A percentile compares a stretch with the other conserved stretches of the same genome.
phyloP scores from a whole-genome alignment of 2,329 filamentous ascomycete genomes.

The Xylaria sp. region DNA sequence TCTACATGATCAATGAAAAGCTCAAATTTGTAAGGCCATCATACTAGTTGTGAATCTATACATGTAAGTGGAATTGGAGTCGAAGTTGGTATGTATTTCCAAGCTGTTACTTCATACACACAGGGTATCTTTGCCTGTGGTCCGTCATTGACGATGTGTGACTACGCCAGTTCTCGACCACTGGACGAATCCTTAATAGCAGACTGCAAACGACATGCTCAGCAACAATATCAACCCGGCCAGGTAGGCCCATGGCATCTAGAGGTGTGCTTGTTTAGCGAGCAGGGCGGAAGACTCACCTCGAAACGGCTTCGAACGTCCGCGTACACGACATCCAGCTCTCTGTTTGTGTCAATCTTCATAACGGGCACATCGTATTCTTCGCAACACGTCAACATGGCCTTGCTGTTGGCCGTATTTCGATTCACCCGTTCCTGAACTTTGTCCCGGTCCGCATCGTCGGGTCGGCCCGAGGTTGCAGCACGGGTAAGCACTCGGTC shows the following conservation, averaged over 20 bases:
- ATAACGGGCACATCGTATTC: conserved; percentile 8
- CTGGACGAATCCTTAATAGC: not conserved
- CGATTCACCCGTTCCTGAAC: conserved; percentile 16
- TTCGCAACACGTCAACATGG: not conserved
- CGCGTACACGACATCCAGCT: conserved; percentile 12
- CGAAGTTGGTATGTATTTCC: not conserved
- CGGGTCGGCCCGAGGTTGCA: conserved; percentile 15
- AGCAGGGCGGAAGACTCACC: conserved; percentile 6
- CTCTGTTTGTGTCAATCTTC: conserved; percentile 13
- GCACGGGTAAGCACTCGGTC: conserved; percentile 16
- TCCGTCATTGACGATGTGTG: no score
- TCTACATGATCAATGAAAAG: no score
- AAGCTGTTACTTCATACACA: not conserved
- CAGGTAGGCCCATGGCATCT: not conserved
- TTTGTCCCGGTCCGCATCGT: conserved; percentile 11
- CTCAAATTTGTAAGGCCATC: no score
- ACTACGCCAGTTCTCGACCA: not conserved
- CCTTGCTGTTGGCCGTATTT: not conserved
- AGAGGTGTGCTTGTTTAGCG: not conserved
- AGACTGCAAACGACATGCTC: not conserved
- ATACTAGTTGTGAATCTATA: no score
- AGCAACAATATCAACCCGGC: not conserved
- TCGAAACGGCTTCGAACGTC: conserved; percentile 15
- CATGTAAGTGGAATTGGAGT: no score
- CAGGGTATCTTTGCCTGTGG: no score